Base-by-base conservation (phyloP, 2,329 filamentous ascomycete species). In the Hyphodiscus sp. region DNA sequence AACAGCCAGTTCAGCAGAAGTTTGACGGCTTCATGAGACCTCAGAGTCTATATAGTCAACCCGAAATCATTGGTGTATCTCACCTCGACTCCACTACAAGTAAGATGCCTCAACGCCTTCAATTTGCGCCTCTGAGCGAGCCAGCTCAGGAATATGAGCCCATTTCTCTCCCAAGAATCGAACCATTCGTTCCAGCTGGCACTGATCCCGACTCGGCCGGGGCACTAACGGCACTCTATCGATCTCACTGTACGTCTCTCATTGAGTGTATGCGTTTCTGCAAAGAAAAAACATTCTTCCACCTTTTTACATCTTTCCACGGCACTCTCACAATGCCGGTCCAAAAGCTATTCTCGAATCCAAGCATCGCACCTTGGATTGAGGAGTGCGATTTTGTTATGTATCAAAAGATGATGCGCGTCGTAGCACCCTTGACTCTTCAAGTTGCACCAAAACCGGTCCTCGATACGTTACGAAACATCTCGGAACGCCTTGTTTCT, bases 261-360 rank as follows among this genome's bases (percentile, higher is more conserved):
- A 87, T 99, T 30, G 94, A 99, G 70, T 92, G 90, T 63, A 91
- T 99, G 57, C 87, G 94, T 29, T 97, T 89, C 69, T 96, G 92
- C 77, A 95, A 94, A 67, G 90, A 96, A 70, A 95, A 96, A 73
- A 92, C 91, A 7, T 95, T 99, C 69, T 95, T 96, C 68, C 89
- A 95, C 61, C 81, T 96, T 16, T 96, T 95, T 68, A 91, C 88
- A 6, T 94, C 92, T 1, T 97, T 99, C 69, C 90, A 96, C 65
- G 94, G 94, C 52, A 97, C 91, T 1, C 80, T 99, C 64, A 99
- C 94, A 0, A 95, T 96, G 70, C 94, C 94, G 6, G 92, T 97
- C 2, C 91, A 96, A 69, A 96, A 95, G 70, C 74, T 99, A 2
- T 87, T 99, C 64, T 84, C 85, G 15, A 83, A 95, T 65, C 83